phyloP scores from a whole-genome alignment of 345 rosid genomes.

The Xanthoceras sorbifolium region DNA sequence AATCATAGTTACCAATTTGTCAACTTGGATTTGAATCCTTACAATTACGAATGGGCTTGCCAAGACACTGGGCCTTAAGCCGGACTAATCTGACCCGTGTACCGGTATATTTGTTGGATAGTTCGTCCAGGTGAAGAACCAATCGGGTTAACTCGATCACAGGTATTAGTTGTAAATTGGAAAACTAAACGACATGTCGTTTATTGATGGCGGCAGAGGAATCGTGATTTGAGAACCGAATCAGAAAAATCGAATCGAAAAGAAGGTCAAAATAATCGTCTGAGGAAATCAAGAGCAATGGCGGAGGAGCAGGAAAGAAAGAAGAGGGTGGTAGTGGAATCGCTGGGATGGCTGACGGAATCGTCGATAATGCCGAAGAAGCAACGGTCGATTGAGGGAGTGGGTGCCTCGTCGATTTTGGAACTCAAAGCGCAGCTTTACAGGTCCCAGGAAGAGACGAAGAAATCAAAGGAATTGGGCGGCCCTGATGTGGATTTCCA shows the following conservation, averaged over 20 bases:
- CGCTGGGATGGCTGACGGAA: constrained; percentile 95
- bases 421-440: constrained; percentile 95
- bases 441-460: constrained; percentile 81
- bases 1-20: no score
- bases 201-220: background rate
- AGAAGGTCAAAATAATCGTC: background rate
- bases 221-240: background rate
- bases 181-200: background rate
- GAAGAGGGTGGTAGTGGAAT: constrained; percentile 73
- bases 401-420: constrained; percentile 79
- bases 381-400: constrained; percentile 86
- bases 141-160: no score
- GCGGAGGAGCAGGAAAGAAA: constrained; percentile 49
- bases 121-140: no score
- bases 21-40: no score
- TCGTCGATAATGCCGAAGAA: constrained; percentile 88
- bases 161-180: no score
- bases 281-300: constrained; percentile 16
- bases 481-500: constrained; percentile 64
- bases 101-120: no score
- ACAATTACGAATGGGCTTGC: no score
- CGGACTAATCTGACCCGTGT: no score
- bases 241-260: background rate
- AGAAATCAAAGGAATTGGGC: constrained; percentile 55
- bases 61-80: no score